Conservation (phyloP, 805 yeast species). For the Kluyveromyces lactis region DNA sequence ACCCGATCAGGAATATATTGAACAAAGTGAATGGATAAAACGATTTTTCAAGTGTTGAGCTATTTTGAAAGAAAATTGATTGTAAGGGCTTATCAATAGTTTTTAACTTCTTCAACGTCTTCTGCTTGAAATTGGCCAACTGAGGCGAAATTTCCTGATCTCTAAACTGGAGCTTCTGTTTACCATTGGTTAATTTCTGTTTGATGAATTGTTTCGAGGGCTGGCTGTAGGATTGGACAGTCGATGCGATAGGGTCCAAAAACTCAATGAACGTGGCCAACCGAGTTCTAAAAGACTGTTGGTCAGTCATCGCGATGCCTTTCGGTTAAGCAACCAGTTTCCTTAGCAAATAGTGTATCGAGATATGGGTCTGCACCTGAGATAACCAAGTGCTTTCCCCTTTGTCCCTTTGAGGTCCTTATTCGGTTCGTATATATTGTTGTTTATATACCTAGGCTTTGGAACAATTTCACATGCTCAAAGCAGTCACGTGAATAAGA, state of each 20-base stretch:
- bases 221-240: conserved; percentile 11
- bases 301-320: background rate
- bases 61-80: conserved; percentile 29
- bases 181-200: conserved; percentile 4
- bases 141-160: conserved; percentile 12
- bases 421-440: too few species aligned
- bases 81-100: conserved; percentile 21
- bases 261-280: conserved; percentile 19
- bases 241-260: conserved; percentile 24
- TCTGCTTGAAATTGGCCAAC: conserved; percentile 17
- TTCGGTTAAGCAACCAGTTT: too few species aligned
- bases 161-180: conserved; percentile 6
- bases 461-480: too few species aligned
- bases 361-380: too few species aligned
- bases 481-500: too few species aligned
- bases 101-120: conserved; percentile 16
- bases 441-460: too few species aligned
- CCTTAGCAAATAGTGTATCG: too few species aligned
- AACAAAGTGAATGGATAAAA: conserved; percentile 72
- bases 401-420: too few species aligned
- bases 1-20: conserved; percentile 62
- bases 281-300: conserved; percentile 9
- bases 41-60: conserved; percentile 59
- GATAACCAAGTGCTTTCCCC: too few species aligned
- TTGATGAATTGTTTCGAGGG: conserved; percentile 7